phyloP scores from a whole-genome alignment of 768 basidiomycete species.

The Pulveroboletus sp. region DNA sequence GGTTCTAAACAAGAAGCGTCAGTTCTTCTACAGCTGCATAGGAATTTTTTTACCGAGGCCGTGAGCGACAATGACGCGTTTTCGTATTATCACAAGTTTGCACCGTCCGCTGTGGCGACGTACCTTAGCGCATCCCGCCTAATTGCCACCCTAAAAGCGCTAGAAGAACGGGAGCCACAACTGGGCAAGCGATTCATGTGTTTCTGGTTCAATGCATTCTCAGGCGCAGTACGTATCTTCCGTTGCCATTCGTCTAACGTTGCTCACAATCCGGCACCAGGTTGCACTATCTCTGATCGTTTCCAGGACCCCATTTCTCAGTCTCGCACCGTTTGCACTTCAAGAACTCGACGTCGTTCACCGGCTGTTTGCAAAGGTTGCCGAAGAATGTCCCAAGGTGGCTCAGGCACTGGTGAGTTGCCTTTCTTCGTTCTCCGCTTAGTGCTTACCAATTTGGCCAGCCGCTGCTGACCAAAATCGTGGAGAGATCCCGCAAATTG shows the following conservation, averaged over 20 bases:
- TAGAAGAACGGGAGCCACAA: slow-evolving; percentile 57
- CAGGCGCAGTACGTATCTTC: slow-evolving; percentile 59
- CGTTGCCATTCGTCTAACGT: neutral
- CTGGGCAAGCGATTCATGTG: slow-evolving; percentile 62
- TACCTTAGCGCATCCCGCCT: slow-evolving; percentile 57
- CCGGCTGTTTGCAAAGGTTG: slow-evolving; percentile 53
- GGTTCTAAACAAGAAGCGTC: slow-evolving; percentile 8
- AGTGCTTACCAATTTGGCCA: slow-evolving; percentile 23
- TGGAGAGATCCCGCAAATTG: slow-evolving; percentile 46
- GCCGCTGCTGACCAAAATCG: slow-evolving; percentile 55
- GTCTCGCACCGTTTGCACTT: slow-evolving; percentile 56
- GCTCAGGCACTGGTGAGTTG: slow-evolving; percentile 53
- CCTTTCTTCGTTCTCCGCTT: neutral
- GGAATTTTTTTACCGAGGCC: slow-evolving; percentile 63
- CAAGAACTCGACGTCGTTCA: slow-evolving; percentile 57
- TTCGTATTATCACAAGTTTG: slow-evolving; percentile 56
- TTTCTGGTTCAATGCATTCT: slow-evolving; percentile 74
- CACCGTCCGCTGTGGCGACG: slow-evolving; percentile 68
- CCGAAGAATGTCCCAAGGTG: slow-evolving; percentile 56
- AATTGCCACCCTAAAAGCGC: slow-evolving; percentile 51
- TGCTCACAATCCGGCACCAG: slow-evolving; percentile 28
- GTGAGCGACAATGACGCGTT: slow-evolving; percentile 52
- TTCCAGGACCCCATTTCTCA: slow-evolving; percentile 55
- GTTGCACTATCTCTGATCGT: slow-evolving; percentile 64
- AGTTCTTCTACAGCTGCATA: slow-evolving; percentile 67